Base-by-base conservation (phyloP, 495 filamentous ascomycete genomes). In the Cudoniella acicularis region DNA sequence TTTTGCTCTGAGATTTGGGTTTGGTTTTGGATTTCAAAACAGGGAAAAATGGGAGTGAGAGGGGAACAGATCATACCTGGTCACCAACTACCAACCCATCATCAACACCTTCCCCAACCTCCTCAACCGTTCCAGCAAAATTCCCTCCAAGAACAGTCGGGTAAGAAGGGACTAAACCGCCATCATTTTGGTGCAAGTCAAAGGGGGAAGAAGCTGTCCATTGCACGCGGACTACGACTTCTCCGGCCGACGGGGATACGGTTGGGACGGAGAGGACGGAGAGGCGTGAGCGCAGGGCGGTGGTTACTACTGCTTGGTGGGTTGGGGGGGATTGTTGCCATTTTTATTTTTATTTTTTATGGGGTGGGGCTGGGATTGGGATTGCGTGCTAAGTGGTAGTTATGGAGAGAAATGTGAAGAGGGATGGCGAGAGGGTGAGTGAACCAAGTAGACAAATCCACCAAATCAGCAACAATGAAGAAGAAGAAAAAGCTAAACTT, bases 181-280 rank as follows among this genome's bases (percentile, higher is more conserved):
- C 76, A 58, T 79, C 77, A 41, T 74, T 76, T 61, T 80, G 75
- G 66, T 83, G 81, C 26, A 83, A 69, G 63, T 83, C 79, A 1
- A 83, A 68, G 0, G 81, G 81, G 16, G 77, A 77, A 13, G 80
- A 80, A 17, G 78, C 69, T 3, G 78, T 81, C 76, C 76, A 82
- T 52, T 75, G 64, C 3, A 77, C 71, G 30, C 72, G 65, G 25
- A 80, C 59, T 16, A 67, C 60, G 41, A 76, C 68, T 57, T 79
- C 77, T 42, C 64, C 64, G 1, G 54, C 60, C n/a, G 36, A 52
- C 8, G 77, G 79, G 21, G 69, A 22, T 50, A 70, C 53, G 3
- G 77, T 79, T 4, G 75, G 71, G 16, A 66, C 63, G 26, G 65
- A 48, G 53, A 58, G 56, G 61, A 76, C 65, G 21, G 67, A 50